phyloP scores from a whole-genome alignment of 2,329 filamentous ascomycete species.

The Exserohilum rostratum region DNA sequence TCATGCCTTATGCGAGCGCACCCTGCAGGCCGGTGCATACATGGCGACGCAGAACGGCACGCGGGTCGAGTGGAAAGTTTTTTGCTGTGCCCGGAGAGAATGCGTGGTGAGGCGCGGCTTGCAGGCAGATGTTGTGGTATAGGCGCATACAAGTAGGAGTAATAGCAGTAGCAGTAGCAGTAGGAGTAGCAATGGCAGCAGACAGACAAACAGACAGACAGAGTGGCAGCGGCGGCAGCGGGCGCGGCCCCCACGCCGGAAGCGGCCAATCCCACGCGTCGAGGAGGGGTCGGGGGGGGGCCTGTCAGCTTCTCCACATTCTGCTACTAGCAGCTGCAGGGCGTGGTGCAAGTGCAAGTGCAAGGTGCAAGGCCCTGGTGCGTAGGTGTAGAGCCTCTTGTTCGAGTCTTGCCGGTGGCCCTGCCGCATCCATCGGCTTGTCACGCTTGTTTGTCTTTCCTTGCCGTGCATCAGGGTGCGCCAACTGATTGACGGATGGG shows the following conservation, averaged over 20 bases:
- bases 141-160: too few species aligned
- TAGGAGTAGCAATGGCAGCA: neutral
- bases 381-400: neutral
- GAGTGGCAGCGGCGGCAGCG: neutral
- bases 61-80: too few species aligned
- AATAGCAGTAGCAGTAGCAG: too few species aligned
- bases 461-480: neutral
- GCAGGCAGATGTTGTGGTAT: too few species aligned
- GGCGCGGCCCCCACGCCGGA: constrained; percentile 8
- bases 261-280: constrained; percentile 15
- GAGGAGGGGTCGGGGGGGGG: neutral
- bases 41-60: constrained; percentile 8
- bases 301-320: constrained; percentile 22
- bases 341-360: neutral
- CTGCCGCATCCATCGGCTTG: neutral
- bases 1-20: constrained; percentile 13
- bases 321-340: constrained; percentile 2
- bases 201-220: constrained; percentile 8
- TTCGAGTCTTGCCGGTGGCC: neutral
- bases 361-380: too few species aligned
- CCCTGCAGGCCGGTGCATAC: constrained; percentile 17
- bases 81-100: too few species aligned
- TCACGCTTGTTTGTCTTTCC: neutral
- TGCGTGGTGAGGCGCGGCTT: too few species aligned
- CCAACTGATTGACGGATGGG: neutral